Conservation (phyloP, 768 basidiomycete genomes). For the Leccinum sublutescens region DNA sequence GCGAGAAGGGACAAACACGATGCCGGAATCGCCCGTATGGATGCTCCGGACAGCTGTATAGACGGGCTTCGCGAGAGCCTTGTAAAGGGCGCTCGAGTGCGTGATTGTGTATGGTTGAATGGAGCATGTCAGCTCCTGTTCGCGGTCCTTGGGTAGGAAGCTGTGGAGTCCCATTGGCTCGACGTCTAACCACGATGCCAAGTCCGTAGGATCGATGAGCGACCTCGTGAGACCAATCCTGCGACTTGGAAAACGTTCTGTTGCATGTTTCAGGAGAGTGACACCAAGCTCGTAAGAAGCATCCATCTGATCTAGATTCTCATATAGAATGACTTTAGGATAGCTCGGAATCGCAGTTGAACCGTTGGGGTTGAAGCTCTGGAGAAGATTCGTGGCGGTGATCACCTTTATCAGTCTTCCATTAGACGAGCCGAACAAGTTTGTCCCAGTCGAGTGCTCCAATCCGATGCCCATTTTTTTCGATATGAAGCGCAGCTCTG, state of each 20-base stretch:
- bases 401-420: conserved; percentile 53
- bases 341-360: conserved; percentile 28
- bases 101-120: conserved; percentile 82
- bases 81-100: conserved; percentile 83
- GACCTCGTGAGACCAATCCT: conserved; percentile 77
- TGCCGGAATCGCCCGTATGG: conserved; percentile 46
- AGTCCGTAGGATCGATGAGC: conserved; percentile 73
- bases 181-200: conserved; percentile 83
- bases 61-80: conserved; percentile 88
- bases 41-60: conserved; percentile 66
- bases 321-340: conserved; percentile 72
- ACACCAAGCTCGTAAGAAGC: conserved; percentile 77
- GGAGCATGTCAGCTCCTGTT: conserved; percentile 67
- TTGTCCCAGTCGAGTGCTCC: conserved; percentile 30
- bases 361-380: conserved; percentile 37
- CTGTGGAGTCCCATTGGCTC: conserved; percentile 60
- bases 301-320: conserved; percentile 83
- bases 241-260: conserved; percentile 61
- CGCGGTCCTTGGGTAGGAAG: conserved; percentile 82
- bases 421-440: conserved; percentile 36
- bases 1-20: conserved; percentile 89
- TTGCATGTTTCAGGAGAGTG: conserved; percentile 66
- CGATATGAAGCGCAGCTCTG: conserved; percentile 48
- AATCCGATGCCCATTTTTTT: conserved; percentile 39
- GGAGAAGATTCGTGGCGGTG: conserved; percentile 52